These are phyloP conservation scores for Parachlorella kessleri DNA, from an alignment of 139 green algal species.

Conservation along the genomic window DNA sequence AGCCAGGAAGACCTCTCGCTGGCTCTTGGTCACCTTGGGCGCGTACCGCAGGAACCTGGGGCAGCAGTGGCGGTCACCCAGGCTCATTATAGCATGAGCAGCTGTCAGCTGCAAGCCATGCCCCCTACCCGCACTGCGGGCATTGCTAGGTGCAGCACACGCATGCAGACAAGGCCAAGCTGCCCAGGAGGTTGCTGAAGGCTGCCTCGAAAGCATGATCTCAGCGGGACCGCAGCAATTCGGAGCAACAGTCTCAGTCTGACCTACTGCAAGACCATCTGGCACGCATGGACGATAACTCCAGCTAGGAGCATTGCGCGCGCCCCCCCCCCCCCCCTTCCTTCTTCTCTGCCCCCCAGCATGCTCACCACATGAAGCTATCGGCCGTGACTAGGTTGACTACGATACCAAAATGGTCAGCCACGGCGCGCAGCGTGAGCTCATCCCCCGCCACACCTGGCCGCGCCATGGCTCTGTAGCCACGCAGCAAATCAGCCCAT, in stretches of 20 bases:
- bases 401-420: conserved; percentile 42
- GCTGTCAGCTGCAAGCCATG: neutral
- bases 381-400: conserved; percentile 40
- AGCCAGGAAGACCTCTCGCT: conserved; percentile 42
- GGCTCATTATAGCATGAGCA: neutral
- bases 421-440: conserved; percentile 46
- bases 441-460: conserved; percentile 40
- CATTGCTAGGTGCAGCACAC: neutral
- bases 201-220: neutral
- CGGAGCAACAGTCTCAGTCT: too few species aligned
- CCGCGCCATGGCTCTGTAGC: conserved; percentile 34
- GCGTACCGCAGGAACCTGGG: conserved; percentile 40
- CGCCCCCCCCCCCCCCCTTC: too few species aligned
- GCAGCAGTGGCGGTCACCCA: neutral
- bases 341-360: too few species aligned
- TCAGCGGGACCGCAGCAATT: neutral
- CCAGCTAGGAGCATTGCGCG: too few species aligned
- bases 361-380: conserved; percentile 17
- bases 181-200: too few species aligned
- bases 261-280: too few species aligned
- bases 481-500: too few species aligned
- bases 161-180: neutral
- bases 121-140: neutral
- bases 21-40: conserved; percentile 4
- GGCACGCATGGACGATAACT: too few species aligned